These are phyloP conservation scores for Thelonectria blattea DNA, from an alignment of 2,329 filamentous ascomycete species.

Conservation along the genomic window DNA sequence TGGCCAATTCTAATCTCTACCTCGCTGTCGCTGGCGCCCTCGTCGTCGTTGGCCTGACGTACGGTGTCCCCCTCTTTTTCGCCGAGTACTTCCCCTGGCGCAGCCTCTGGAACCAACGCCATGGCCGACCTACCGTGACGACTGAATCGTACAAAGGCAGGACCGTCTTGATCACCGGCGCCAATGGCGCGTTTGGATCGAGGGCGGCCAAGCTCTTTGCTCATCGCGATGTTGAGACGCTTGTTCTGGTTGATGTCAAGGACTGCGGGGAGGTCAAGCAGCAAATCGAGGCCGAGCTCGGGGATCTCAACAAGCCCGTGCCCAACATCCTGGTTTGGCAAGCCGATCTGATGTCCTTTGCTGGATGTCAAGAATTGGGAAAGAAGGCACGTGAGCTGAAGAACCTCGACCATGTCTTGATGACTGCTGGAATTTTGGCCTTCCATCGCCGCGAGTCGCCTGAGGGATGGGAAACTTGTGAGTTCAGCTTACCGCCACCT, in stretches of 20 bases:
- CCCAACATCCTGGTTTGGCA: slow-evolving; percentile 46
- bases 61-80: slow-evolving; percentile 41
- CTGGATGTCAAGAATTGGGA: slow-evolving; percentile 42
- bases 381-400: slow-evolving; percentile 37
- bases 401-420: slow-evolving; percentile 44
- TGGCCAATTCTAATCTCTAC: slow-evolving; percentile 24
- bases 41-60: slow-evolving; percentile 33
- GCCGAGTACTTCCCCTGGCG: slow-evolving; percentile 46
- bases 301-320: slow-evolving; percentile 29
- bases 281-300: slow-evolving; percentile 43
- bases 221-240: slow-evolving; percentile 41
- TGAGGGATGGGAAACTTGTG: slow-evolving; percentile 48
- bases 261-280: slow-evolving; percentile 42
- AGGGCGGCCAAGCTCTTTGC: slow-evolving; percentile 46
- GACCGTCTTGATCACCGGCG: slow-evolving; percentile 45
- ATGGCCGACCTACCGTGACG: slow-evolving; percentile 41
- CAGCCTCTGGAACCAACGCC: slow-evolving; percentile 41
- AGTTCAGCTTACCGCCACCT: slow-evolving; percentile 19
- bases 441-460: slow-evolving; percentile 45
- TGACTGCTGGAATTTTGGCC: slow-evolving; percentile 47
- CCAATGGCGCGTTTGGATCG: slow-evolving; percentile 46
- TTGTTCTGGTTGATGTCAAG: slow-evolving; percentile 45
- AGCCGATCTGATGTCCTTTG: slow-evolving; percentile 46
- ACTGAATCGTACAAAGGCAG: slow-evolving; percentile 46
- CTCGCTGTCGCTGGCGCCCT: slow-evolving; percentile 23